Conservation (phyloP, 2,329 filamentous ascomycete genomes). For the Trichoderma aggressivum region DNA sequence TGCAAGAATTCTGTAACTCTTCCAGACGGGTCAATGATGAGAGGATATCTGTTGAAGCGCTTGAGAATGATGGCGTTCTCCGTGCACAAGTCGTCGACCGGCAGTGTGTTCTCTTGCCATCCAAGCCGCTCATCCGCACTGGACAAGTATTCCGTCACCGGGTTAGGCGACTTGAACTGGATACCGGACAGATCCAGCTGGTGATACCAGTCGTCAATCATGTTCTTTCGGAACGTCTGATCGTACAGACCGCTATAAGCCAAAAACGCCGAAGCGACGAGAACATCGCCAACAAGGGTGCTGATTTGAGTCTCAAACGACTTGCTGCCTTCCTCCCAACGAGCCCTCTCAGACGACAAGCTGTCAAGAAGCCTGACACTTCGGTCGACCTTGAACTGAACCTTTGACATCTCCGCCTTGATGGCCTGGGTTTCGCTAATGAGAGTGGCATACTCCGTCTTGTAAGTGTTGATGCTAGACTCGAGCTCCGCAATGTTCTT, state of each 20-base stretch:
- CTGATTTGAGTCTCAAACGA: constrained; percentile 98
- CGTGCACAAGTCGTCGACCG: constrained; percentile 95
- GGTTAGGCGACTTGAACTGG: constrained; percentile 88
- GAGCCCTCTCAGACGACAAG: constrained; percentile 83
- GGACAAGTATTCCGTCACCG: constrained; percentile 92
- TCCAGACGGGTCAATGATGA: constrained; percentile 97
- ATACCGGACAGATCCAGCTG: constrained; percentile 93
- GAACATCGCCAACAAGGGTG: constrained; percentile 91
- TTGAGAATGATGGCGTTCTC: constrained; percentile 98
- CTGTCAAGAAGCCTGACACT: constrained; percentile 93
- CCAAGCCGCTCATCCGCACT: constrained; percentile 90
- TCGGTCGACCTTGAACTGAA: constrained; percentile 96
- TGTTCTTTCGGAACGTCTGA: constrained; percentile 94
- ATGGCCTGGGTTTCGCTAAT: constrained; percentile 97
- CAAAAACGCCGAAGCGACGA: constrained; percentile 94
- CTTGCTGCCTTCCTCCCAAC: constrained; percentile 97
- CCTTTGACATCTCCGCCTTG: constrained; percentile 92
- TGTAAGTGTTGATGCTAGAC: constrained; percentile 89
- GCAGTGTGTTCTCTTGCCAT: constrained; percentile 92
- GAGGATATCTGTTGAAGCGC: constrained; percentile 95
- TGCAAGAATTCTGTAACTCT: constrained; percentile 92
- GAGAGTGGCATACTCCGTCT: constrained; percentile 89
- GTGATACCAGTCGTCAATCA: constrained; percentile 96
- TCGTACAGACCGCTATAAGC: constrained; percentile 97
- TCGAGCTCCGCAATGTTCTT: constrained; percentile 82